Evolutionary conservation across 495 filamentous ascomycete genomes (phyloP).

Genomic region (Trichocladium antarcticum): DNA sequence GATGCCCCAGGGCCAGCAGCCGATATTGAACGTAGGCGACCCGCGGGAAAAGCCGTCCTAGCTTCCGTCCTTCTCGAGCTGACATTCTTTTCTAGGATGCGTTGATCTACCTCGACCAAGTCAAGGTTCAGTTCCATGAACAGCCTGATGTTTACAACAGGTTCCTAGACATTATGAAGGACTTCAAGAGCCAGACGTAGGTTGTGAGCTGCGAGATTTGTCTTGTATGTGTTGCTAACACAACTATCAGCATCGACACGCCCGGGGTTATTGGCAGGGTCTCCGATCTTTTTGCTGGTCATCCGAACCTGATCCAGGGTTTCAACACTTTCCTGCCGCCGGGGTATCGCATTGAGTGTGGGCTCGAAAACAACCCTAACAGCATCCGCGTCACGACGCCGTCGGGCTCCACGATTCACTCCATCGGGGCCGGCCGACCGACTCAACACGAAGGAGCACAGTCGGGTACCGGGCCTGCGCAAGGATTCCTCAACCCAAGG

Average conservation of each 20-base stretch:
- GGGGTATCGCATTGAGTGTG: constrained; percentile 95
- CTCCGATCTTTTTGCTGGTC: constrained; percentile 90
- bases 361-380: constrained; percentile 80
- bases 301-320: constrained; percentile 92
- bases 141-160: constrained; percentile 97
- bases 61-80: neutral
- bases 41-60: neutral
- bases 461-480: constrained; percentile 20
- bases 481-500: constrained; percentile 33
- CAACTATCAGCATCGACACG: constrained; percentile 74
- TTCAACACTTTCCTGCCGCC: constrained; percentile 98
- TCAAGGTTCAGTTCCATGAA: constrained; percentile 95
- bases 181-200: constrained; percentile 96
- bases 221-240: constrained; percentile 2
- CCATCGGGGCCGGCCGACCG: constrained; percentile 38
- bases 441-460: constrained; percentile 35
- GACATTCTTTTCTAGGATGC: constrained; percentile 56
- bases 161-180: constrained; percentile 99
- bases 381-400: constrained; percentile 95
- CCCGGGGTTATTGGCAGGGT: constrained; percentile 96
- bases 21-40: constrained; percentile 74
- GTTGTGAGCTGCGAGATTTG: constrained; percentile 20
- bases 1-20: constrained; percentile 83
- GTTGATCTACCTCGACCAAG: constrained; percentile 93
- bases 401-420: constrained; percentile 57